Evolutionary conservation across 257 asterid genomes (phyloP), one percentile per base, ranked within the genome.

Genomic region (Jaltomata sinuosa): DNA sequence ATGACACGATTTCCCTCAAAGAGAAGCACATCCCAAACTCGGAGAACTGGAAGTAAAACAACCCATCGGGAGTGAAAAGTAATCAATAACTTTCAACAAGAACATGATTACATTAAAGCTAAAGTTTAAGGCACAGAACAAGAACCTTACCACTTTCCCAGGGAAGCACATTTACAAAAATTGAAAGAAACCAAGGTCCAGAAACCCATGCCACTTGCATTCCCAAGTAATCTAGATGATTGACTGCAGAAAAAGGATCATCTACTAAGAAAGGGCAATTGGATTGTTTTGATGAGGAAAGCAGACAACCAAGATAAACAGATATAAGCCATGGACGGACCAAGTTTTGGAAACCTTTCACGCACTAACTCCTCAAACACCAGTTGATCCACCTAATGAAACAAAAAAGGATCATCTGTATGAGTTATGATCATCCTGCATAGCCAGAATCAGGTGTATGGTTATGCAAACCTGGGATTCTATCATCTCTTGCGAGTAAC

Each of bases 1-100:
- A 95, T 95, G 87, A 94, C 98, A 29, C 99, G 99, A 85, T 91
- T 95, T 84, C 99, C 99, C 91, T 95, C 99, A 90, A 88, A 95
- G 79, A 95, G 88, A 85, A 95, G 91, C 91, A 95, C 99, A 88
- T 95, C 99, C 99, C 99, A 95, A 85, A 95, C 92, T 85, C 99
- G 94, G 87, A 95, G 96, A 87, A 94, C 99, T 95, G 90, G 82
- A 88, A 74, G 49, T 65, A 85, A 84, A 78, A 55, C 80, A 68
- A 55, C 52, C 59, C 71, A 78, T 53, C 21, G 83, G 81, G 62
- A 36, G 82, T 81, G 71, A 53, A 57, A 72, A 68, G 50, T 45
- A n/a, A 50, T 32, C 25, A 59, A 38, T 25, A 72, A 47, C 14
- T 52, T 76, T 76, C 25, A 76, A 25, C 42, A 25, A 76, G 81